These are phyloP conservation scores for Spergularia marina DNA, from an alignment of 148 eudicot genomes.

Conservation along the genomic window DNA sequence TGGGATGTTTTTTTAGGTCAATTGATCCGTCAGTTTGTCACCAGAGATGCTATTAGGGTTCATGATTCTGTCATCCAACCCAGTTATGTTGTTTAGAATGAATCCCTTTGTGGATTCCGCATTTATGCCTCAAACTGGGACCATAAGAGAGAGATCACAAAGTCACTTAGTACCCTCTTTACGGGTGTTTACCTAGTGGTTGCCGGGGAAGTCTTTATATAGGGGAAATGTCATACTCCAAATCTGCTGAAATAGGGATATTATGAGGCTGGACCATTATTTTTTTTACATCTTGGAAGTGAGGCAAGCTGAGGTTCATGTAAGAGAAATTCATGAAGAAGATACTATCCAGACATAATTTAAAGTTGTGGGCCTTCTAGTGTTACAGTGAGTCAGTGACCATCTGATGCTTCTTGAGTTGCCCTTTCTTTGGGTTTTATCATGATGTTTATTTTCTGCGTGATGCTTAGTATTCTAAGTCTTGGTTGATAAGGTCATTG, in stretches of 20 bases:
- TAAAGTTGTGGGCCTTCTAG: constrained; percentile 13
- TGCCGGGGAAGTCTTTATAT: constrained; percentile 7
- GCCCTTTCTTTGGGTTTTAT: constrained; percentile 22
- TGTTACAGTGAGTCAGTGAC: constrained; percentile 6
- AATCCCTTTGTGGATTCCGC: background rate
- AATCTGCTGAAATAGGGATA: constrained; percentile 13
- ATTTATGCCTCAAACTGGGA: background rate
- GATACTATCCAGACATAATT: background rate
- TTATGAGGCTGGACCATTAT: constrained; percentile 19
- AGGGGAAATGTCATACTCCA: constrained; percentile 14
- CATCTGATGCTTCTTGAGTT: constrained; percentile 11
- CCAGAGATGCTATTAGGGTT: background rate
- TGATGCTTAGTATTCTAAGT: constrained; percentile 4
- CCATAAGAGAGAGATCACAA: background rate
- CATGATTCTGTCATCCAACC: background rate
- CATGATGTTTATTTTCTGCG: background rate
- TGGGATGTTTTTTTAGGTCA: background rate
- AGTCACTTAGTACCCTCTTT: constrained; percentile 7
- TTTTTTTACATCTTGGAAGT: constrained; percentile 1
- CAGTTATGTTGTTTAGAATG: background rate
- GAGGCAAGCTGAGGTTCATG: constrained; percentile 14
- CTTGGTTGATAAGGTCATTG: background rate
- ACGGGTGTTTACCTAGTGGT: constrained; percentile 14
- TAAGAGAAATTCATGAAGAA: constrained; percentile 8
- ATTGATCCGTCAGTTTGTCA: background rate